Percentiles rank a stretch among this genome's conserved stretches.
Conservation (phyloP, 2,329 filamentous ascomycete species). For the Davidsoniella virescens region DNA sequence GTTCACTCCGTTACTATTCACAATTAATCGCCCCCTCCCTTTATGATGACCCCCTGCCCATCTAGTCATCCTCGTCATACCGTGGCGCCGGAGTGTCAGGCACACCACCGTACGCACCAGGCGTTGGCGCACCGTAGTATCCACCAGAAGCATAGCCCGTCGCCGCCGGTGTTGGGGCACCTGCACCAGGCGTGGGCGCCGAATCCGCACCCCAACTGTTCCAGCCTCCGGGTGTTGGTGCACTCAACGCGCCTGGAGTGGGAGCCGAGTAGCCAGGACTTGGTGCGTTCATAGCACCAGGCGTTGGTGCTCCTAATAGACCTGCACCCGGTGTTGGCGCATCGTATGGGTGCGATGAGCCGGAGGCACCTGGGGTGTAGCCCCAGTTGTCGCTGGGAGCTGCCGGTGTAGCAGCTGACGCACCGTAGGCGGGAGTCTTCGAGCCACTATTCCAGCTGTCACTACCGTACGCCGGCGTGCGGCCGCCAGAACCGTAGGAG, state of each 20-base stretch:
- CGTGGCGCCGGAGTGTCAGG: constrained; percentile 44
- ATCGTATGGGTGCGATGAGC: constrained; percentile 41
- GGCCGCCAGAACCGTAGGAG: constrained; percentile 50
- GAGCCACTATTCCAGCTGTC: constrained; percentile 52
- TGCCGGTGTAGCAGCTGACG: constrained; percentile 41
- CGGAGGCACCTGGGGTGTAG: constrained; percentile 35
- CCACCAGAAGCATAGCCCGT: constrained; percentile 31
- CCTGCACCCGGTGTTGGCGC: constrained; percentile 49
- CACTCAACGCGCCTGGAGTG: constrained; percentile 42
- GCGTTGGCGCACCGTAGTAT: constrained; percentile 47
- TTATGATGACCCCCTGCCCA: background rate
- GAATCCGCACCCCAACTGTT: constrained; percentile 44
- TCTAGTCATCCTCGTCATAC: constrained; percentile 30
- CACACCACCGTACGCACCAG: constrained; percentile 39
- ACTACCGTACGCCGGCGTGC: constrained; percentile 45
- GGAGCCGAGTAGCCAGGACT: constrained; percentile 55
- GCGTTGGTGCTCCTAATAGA: constrained; percentile 41
- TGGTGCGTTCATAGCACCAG: constrained; percentile 48
- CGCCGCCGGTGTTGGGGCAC: constrained; percentile 53
- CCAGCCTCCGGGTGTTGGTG: constrained; percentile 54
- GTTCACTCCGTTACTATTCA: no score
- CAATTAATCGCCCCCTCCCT: no score
- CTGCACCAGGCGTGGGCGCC: constrained; percentile 47
- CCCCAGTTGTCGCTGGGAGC: constrained; percentile 44
- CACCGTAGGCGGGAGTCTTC: constrained; percentile 61